Conservation (phyloP, 2,329 filamentous ascomycete genomes). For the Fusarium robinianum region DNA sequence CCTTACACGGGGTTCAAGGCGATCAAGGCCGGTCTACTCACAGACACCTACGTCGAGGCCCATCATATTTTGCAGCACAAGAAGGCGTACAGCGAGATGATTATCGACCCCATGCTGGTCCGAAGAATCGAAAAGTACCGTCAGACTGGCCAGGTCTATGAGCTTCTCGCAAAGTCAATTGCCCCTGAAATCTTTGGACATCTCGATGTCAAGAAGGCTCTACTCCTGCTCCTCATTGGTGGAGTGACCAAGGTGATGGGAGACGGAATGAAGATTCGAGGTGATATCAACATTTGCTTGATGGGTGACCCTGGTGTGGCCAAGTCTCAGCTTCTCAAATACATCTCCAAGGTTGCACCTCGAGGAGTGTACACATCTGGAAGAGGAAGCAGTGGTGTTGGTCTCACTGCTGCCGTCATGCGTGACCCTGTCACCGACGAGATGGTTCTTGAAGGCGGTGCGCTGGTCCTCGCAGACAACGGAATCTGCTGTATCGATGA, state of each 20-base stretch:
- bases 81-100: conserved; percentile 93
- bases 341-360: conserved; percentile 96
- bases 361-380: conserved; percentile 86
- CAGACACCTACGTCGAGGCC: conserved; percentile 95
- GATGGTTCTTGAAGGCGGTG: conserved; percentile 82
- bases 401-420: conserved; percentile 83
- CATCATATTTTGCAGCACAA: conserved; percentile 96
- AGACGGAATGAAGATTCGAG: conserved; percentile 98
- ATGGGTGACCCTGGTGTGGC: conserved; percentile 99
- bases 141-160: conserved; percentile 88
- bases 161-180: conserved; percentile 93
- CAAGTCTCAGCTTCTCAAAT: conserved; percentile 97
- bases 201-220: conserved; percentile 95
- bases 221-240: conserved; percentile 92
- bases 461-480: conserved; percentile 79
- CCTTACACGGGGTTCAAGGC: conserved; percentile 99
- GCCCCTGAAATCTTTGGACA: conserved; percentile 97
- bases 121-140: conserved; percentile 84
- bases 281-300: conserved; percentile 96
- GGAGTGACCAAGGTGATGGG: conserved; percentile 97
- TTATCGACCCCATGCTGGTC: conserved; percentile 77
- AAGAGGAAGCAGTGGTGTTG: conserved; percentile 79
- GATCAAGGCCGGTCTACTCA: conserved; percentile 92
- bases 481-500: conserved; percentile 87
- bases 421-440: conserved; percentile 82